Percentiles rank a stretch among this genome's conserved stretches.
Conservation (phyloP, 352 stramenopile genomes). For the Aphanomyces euteiches region DNA sequence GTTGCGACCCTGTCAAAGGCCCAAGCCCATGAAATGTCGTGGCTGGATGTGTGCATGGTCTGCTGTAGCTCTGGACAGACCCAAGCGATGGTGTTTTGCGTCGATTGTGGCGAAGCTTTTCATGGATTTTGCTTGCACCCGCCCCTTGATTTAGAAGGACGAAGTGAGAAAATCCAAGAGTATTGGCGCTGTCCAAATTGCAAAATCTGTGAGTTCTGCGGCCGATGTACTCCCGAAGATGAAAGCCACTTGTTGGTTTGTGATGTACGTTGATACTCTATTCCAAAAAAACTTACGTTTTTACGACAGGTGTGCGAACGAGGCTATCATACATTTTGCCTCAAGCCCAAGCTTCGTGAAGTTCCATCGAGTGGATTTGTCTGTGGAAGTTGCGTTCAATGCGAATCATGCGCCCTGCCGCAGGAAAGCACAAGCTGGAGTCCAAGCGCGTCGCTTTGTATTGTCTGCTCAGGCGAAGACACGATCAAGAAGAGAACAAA, state of each 20-base stretch:
- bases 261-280: constrained; percentile 6
- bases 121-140: constrained; percentile 88
- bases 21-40: constrained; percentile 82
- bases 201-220: constrained; percentile 94
- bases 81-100: constrained; percentile 90
- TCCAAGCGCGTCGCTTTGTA: neutral
- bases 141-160: constrained; percentile 48
- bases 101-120: constrained; percentile 94
- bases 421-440: constrained; percentile 32
- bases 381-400: constrained; percentile 64
- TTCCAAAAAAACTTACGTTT: too few species aligned
- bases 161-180: constrained; percentile 51
- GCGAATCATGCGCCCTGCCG: constrained; percentile 46
- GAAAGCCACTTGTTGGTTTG: constrained; percentile 25
- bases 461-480: constrained; percentile 18
- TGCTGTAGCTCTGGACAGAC: constrained; percentile 84
- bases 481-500: neutral
- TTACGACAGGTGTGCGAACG: constrained; percentile 40
- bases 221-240: constrained; percentile 40
- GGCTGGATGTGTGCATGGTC: constrained; percentile 89
- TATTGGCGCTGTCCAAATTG: constrained; percentile 94
- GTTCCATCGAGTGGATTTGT: constrained; percentile 42
- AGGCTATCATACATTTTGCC: constrained; percentile 52
- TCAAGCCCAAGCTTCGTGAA: constrained; percentile 36
- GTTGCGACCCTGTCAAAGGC: constrained; percentile 68